These are phyloP conservation scores for Colletotrichum australisinense DNA, from an alignment of 2,329 filamentous ascomycete genomes.

Conservation along the genomic window DNA sequence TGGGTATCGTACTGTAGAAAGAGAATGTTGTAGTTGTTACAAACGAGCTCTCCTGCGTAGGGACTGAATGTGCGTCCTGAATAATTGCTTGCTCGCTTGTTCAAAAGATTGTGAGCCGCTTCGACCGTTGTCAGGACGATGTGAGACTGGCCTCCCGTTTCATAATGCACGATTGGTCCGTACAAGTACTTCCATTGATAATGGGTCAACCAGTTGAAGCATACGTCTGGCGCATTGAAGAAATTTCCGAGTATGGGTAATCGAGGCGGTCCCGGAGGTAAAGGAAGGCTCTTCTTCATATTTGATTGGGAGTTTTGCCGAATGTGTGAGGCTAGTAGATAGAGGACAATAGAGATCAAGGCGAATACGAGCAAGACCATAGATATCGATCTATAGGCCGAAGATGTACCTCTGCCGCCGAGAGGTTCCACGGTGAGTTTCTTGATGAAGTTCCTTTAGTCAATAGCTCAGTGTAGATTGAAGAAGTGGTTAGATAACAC, in stretches of 20 bases:
- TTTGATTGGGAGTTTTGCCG: background rate
- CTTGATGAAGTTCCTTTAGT: background rate
- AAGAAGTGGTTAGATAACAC: too few species aligned
- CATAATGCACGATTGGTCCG: slow-evolving; percentile 6
- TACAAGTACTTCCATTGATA: slow-evolving; percentile 11
- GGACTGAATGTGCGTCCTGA: slow-evolving; percentile 4
- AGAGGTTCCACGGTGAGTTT: background rate
- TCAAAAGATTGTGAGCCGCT: slow-evolving; percentile 22
- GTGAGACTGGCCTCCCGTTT: background rate
- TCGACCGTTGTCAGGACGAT: slow-evolving; percentile 20
- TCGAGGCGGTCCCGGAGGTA: slow-evolving; percentile 4
- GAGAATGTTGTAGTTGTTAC: slow-evolving; percentile 7
- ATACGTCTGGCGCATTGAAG: slow-evolving; percentile 3
- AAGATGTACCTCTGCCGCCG: too few species aligned
- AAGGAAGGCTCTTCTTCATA: background rate
- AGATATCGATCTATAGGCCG: background rate
- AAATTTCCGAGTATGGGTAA: slow-evolving; percentile 6
- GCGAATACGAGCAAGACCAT: background rate
- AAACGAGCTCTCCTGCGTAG: background rate
- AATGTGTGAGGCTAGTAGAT: background rate
- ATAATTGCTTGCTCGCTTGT: slow-evolving; percentile 16
- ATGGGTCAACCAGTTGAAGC: slow-evolving; percentile 13
- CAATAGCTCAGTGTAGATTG: background rate
- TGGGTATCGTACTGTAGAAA: slow-evolving; percentile 17
- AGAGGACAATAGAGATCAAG: background rate